These are phyloP conservation scores for Camelina sativa DNA, from an alignment of 345 rosid species.

Conservation along the genomic window DNA sequence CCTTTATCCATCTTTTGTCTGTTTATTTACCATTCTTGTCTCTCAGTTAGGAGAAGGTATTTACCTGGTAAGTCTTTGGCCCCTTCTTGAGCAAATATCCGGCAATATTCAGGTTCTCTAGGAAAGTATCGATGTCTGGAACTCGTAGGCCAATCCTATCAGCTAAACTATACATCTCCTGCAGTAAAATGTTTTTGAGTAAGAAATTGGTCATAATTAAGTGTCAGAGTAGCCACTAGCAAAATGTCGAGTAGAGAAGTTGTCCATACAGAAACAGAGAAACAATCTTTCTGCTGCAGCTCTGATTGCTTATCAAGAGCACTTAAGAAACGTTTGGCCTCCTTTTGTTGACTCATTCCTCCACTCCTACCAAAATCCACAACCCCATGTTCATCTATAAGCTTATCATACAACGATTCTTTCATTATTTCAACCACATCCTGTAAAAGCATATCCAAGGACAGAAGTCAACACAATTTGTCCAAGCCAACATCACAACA, in stretches of 20 bases:
- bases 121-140: constrained; percentile 83
- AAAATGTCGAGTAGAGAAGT: constrained; percentile 26
- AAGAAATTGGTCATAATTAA: constrained; percentile 13
- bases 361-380: constrained; percentile 94
- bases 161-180: constrained; percentile 97
- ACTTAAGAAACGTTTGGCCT: constrained; percentile 88
- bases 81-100: constrained; percentile 93
- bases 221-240: constrained; percentile 6
- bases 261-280: constrained; percentile 72
- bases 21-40: constrained; percentile 8
- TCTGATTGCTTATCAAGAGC: constrained; percentile 90
- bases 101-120: constrained; percentile 86
- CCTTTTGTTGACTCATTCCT: constrained; percentile 98
- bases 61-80: constrained; percentile 91
- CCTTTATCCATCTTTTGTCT: neutral
- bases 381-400: constrained; percentile 86
- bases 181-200: constrained; percentile 31
- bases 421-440: constrained; percentile 97
- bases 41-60: constrained; percentile 17
- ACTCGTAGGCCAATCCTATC: constrained; percentile 86
- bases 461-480: constrained; percentile 13
- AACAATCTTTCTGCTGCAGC: constrained; percentile 84
- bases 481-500: constrained; percentile 21
- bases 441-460: constrained; percentile 51
- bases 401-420: constrained; percentile 92